Evolutionary conservation across 345 rosid genomes (phyloP), one percentile per base, ranked within the genome.

Genomic region (Eucalyptus sp.): DNA sequence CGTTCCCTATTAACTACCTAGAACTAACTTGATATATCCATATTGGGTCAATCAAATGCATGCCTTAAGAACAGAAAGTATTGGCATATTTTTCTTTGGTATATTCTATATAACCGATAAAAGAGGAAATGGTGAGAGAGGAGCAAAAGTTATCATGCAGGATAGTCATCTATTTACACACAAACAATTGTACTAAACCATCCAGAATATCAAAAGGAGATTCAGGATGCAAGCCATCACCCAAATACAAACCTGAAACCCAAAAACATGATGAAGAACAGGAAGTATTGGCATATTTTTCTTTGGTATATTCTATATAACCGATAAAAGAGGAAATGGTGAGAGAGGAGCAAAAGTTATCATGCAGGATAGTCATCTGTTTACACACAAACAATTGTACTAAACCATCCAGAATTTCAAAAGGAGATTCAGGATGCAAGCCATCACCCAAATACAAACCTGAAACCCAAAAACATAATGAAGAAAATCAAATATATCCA

Each of bases 381-480:
- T 76, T 76, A 76, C 46, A 33, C 44, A 76, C 25, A 76, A 76
- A 46, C 4, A 43, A 43, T 25, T 15, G 3, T 60, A 68, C 22
- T 60, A 68, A 87, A 60, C 50, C 64, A 24, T 48, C 48, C 46
- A 87, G 27, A 24, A 37, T 18, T 15, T 48, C 41, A 49, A 46
- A 24, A 66, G 52, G 56, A 87, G 81, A 87, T 50, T 88, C 58
- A 76, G 17, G 51, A 51, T 51, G 84, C 17, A 87, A 60, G 46
- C 48, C 43, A 48, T 18, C 33, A 22, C 20, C 27, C 85, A 46
- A 50, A 31, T 20, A 93, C 95, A 88, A 91, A 97, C 99, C 98
- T 97, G 99, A 93, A 98, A 98, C 44, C 99, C 99, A 90, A 98
- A 98, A 90, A 94, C 92, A 86, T 91, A 95, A 81, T 98, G 99